phyloP scores from a whole-genome alignment of 768 basidiomycete species.

The Scleroderma bovista region DNA sequence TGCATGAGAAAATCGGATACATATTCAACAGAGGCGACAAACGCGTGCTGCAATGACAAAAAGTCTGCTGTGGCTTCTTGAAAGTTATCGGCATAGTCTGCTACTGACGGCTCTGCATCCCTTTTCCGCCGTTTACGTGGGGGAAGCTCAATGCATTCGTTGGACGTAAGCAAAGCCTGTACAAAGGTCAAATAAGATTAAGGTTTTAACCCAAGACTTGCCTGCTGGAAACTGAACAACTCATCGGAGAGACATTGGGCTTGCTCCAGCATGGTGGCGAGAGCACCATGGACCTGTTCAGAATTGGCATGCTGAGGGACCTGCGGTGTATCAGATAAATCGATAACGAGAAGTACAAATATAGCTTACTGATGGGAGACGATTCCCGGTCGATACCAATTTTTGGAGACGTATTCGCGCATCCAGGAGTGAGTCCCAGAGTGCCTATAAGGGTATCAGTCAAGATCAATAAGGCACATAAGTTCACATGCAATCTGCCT shows the following conservation, averaged over 20 bases:
- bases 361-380: conserved; percentile 54
- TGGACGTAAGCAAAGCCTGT: conserved; percentile 42
- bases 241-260: conserved; percentile 59
- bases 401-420: conserved; percentile 92
- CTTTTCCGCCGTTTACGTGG: conserved; percentile 54
- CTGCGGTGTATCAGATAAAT: conserved; percentile 24
- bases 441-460: conserved; percentile 39
- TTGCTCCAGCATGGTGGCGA: conserved; percentile 54
- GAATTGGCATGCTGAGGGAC: conserved; percentile 22
- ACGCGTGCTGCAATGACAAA: conserved; percentile 49
- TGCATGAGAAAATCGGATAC: conserved; percentile 3
- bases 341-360: background rate
- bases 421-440: conserved; percentile 87
- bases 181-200: conserved; percentile 12
- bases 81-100: conserved; percentile 26
- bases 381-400: conserved; percentile 57
- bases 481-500: conserved; percentile 66
- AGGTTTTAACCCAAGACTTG: conserved; percentile 22
- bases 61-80: conserved; percentile 37
- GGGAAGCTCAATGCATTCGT: conserved; percentile 44
- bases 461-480: no score
- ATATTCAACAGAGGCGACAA: conserved; percentile 20
- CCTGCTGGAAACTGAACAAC: conserved; percentile 65
- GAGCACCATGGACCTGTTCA: conserved; percentile 38
- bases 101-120: conserved; percentile 5